Evolutionary conservation across 2,329 filamentous ascomycete species (phyloP).

Genomic region (Calonectria hawksworthii): DNA sequence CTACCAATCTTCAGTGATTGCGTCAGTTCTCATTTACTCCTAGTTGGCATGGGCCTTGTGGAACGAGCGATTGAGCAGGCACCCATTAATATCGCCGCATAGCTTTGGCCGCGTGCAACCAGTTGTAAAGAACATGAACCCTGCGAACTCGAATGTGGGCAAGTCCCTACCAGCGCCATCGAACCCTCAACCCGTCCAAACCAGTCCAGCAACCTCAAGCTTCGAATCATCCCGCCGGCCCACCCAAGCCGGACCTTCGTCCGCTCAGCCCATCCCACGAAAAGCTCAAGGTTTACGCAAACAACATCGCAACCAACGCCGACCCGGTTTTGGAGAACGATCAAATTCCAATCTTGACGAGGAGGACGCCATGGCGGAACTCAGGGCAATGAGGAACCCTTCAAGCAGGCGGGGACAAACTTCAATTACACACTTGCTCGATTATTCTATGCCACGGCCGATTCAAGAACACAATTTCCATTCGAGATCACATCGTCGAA

Average conservation of each 20-base stretch:
- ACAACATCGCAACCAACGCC: conserved; percentile 86
- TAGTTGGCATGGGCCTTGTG: conserved; percentile 3
- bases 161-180: conserved; percentile 65
- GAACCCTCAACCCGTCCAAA: conserved; percentile 56
- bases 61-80: conserved; percentile 28
- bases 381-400: conserved; percentile 70
- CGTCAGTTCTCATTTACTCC: not conserved
- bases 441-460: conserved; percentile 85
- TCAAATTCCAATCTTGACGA: conserved; percentile 67
- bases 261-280: conserved; percentile 66
- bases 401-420: conserved; percentile 90
- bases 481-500: conserved; percentile 73
- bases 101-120: not conserved
- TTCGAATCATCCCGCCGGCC: conserved; percentile 67
- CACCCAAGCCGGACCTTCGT: conserved; percentile 51
- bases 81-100: conserved; percentile 15
- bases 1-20: not conserved
- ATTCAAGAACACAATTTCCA: conserved; percentile 69
- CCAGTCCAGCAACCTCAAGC: conserved; percentile 59
- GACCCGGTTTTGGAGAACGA: conserved; percentile 66
- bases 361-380: conserved; percentile 90
- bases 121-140: conserved; percentile 49
- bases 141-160: conserved; percentile 54
- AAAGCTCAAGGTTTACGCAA: conserved; percentile 83
- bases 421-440: conserved; percentile 96